Evolutionary conservation across 106 monocot species (phyloP), one percentile per base, ranked within the genome.

Genomic region (Chionographis japonica): DNA sequence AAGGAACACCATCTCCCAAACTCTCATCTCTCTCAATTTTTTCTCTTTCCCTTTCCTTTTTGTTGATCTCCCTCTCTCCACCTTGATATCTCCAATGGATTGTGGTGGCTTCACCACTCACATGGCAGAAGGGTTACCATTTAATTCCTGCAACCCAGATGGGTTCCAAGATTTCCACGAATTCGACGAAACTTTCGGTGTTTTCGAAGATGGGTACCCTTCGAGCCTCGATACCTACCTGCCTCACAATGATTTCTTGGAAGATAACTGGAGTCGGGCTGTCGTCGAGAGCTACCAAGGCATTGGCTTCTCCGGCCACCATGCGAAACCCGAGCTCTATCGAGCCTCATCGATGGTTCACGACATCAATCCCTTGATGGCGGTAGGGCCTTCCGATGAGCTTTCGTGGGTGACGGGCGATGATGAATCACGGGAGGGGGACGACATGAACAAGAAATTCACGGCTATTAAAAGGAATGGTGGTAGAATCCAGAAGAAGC

Each of bases 401-500:
- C 61, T 63, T 50, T 61, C 78, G 2, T 60, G 50, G 11, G 38
- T 56, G 15, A 36, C 63, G 20, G 74, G 62, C 14, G 43, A 41
- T 61, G 66, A 10, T 52, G 54, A 39, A 16, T 50, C 62, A 40
- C 14, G n/a, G 13, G 8, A 20, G 4, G 36, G 56, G 40, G 56
- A 13, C 38, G 50, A 49, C 36, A 9, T 42, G 55, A 36, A 6
- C 19, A 59, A 13, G 52, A 68, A 75, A 35, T 66, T 27, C 37
- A 10, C 49, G 61, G 1, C 40, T 2, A 61, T 66, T n/a, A 61
- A 54, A 42, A 70, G 19, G 17, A 66, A 12, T 56, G 14, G 36
- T 17, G 43, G 58, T 66, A 74, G 59, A 55, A 71, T 52, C 16
- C 50, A 68, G 39, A 83, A 81, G 68, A 84, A 76, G 49, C 17